These are phyloP conservation scores for Aquilaria malaccensis DNA, from an alignment of 345 rosid species.

Conservation along the genomic window DNA sequence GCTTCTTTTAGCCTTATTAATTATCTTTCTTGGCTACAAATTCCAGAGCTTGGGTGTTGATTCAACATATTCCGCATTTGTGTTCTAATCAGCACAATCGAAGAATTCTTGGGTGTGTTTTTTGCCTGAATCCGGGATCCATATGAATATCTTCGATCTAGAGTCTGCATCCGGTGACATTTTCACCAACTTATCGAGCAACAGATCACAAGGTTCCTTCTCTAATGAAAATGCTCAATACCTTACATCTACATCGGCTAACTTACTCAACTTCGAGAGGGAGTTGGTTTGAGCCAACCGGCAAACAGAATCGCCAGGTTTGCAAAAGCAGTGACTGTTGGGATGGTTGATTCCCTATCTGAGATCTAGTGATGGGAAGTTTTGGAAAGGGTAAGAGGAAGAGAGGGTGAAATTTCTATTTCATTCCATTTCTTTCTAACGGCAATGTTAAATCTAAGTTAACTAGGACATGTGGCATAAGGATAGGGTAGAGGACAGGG, in stretches of 20 bases:
- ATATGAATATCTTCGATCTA: conserved; percentile 44
- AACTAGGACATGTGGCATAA: too few species aligned
- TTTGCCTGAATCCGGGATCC: conserved; percentile 27
- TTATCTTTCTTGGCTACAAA: conserved; percentile 49
- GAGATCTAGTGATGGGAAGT: conserved; percentile 52
- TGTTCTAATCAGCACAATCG: conserved; percentile 32
- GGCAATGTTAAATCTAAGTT: too few species aligned
- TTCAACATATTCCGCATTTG: conserved; percentile 29
- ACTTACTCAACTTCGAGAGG: conserved; percentile 20
- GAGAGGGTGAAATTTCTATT: too few species aligned
- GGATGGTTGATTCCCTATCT: conserved; percentile 49
- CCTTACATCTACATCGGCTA: conserved; percentile 13
- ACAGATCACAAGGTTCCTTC: conserved; percentile 15
- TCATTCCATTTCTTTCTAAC: too few species aligned
- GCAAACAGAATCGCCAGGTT: conserved; percentile 16
- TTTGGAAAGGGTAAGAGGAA: conserved; percentile 43
- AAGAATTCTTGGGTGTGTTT: conserved; percentile 16
- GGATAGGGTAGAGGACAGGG: too few species aligned
- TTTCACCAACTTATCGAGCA: conserved; percentile 24
- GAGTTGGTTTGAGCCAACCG: conserved; percentile 11
- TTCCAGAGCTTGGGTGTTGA: conserved; percentile 57
- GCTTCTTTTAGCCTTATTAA: conserved; percentile 15
- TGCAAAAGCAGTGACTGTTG: conserved; percentile 34
- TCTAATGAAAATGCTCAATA: conserved; percentile 19
- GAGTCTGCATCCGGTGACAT: conserved; percentile 27